Conservation (phyloP, 768 basidiomycete species). For the Panaeolus papilionaceus region DNA sequence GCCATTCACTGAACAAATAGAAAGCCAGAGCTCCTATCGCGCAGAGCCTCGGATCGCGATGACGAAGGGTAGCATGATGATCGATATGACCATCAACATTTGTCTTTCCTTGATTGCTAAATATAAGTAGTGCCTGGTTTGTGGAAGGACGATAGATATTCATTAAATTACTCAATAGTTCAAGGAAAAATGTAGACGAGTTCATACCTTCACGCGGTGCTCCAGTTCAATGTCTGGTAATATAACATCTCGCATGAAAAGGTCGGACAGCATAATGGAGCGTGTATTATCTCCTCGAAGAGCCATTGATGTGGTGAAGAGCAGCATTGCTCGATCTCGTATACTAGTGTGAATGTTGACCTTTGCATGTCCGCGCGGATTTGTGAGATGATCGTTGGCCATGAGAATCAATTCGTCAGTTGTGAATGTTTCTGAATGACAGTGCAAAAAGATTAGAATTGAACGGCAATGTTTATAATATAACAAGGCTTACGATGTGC, state of each 20-base stretch:
- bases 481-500: background rate
- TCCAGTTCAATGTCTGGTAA: constrained; percentile 27
- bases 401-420: constrained; percentile 28
- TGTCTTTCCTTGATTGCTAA: constrained; percentile 38
- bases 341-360: constrained; percentile 20
- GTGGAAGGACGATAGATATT: background rate
- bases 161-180: background rate
- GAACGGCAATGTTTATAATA: constrained; percentile 3
- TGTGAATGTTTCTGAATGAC: constrained; percentile 33
- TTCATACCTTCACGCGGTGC: constrained; percentile 25
- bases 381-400: constrained; percentile 30
- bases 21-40: constrained; percentile 34
- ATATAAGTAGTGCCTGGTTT: constrained; percentile 32
- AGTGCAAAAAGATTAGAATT: background rate
- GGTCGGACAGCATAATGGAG: constrained; percentile 31
- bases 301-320: constrained; percentile 32
- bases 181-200: background rate
- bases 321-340: constrained; percentile 38
- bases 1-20: constrained; percentile 36
- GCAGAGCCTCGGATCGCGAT: constrained; percentile 36
- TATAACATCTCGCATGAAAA: constrained; percentile 26
- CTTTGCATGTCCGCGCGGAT: constrained; percentile 14
- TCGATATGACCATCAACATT: constrained; percentile 38
- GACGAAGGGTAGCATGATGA: constrained; percentile 37
- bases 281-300: constrained; percentile 37